phyloP scores from a whole-genome alignment of 305 asterid genomes.

The Fraxinus floribunda region DNA sequence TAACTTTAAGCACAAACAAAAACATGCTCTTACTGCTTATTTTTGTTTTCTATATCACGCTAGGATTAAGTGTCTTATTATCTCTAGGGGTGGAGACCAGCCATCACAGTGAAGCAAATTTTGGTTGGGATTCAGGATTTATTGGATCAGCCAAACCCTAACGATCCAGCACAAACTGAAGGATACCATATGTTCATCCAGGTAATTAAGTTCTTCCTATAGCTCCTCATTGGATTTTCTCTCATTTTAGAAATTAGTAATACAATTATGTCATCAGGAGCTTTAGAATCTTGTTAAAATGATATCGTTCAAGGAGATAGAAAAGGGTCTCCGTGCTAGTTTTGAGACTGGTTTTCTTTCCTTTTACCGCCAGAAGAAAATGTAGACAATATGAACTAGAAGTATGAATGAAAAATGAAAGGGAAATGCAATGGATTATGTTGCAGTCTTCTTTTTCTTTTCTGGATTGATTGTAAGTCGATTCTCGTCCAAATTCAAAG shows the following conservation, averaged over 20 bases:
- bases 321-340: background rate
- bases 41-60: background rate
- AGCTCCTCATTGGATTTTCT: background rate
- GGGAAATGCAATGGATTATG: background rate
- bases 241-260: background rate
- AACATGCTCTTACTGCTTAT: background rate
- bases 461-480: background rate
- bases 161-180: conserved; percentile 69
- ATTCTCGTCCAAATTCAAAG: background rate
- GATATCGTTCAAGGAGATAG: background rate
- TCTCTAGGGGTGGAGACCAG: conserved; percentile 66
- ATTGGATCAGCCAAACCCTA: conserved; percentile 58
- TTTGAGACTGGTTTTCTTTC: background rate
- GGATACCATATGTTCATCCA: conserved; percentile 56
- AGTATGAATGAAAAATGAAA: background rate
- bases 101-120: conserved; percentile 66
- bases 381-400: background rate
- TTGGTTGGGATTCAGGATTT: conserved; percentile 67
- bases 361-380: background rate
- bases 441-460: background rate
- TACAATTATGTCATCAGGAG: background rate
- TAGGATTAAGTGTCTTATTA: background rate
- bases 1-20: background rate
- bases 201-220: conserved; percentile 27
- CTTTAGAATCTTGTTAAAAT: background rate